Conservation (phyloP, 352 stramenopile species). For the Globisporangium sylvaticum region DNA sequence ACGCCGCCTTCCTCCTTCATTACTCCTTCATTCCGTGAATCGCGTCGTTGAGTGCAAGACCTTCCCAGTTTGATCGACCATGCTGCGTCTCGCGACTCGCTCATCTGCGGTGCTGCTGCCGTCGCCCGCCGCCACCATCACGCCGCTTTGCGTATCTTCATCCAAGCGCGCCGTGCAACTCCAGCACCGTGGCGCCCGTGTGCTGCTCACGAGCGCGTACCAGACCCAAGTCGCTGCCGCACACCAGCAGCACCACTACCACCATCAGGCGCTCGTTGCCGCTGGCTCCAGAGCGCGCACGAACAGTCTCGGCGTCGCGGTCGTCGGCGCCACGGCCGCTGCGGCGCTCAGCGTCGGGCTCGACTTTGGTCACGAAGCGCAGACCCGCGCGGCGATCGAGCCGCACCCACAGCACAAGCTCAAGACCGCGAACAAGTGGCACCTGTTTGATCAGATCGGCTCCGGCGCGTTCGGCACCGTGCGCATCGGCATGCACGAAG, state of each 20-base stretch:
- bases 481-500: conserved; percentile 57
- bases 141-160: background rate
- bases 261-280: background rate
- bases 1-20: too few species aligned
- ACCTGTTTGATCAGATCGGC: conserved; percentile 72
- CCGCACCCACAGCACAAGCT: background rate
- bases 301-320: conserved; percentile 35
- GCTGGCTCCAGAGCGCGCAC: background rate
- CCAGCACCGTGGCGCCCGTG: conserved; percentile 2
- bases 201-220: conserved; percentile 13
- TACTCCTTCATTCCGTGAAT: background rate
- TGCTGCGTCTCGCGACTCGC: conserved; percentile 4
- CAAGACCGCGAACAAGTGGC: conserved; percentile 32
- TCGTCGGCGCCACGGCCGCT: conserved; percentile 43
- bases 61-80: background rate
- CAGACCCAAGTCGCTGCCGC: conserved; percentile 8
- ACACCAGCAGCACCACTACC: background rate
- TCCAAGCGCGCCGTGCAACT: background rate
- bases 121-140: background rate
- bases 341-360: conserved; percentile 43
- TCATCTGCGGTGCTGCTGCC: background rate
- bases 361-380: conserved; percentile 27
- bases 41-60: background rate
- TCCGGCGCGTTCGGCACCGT: conserved; percentile 69
- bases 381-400: conserved; percentile 39